Evolutionary conservation across 495 filamentous ascomycete species (phyloP).

Genomic region (Aspergillus nanangensis): DNA sequence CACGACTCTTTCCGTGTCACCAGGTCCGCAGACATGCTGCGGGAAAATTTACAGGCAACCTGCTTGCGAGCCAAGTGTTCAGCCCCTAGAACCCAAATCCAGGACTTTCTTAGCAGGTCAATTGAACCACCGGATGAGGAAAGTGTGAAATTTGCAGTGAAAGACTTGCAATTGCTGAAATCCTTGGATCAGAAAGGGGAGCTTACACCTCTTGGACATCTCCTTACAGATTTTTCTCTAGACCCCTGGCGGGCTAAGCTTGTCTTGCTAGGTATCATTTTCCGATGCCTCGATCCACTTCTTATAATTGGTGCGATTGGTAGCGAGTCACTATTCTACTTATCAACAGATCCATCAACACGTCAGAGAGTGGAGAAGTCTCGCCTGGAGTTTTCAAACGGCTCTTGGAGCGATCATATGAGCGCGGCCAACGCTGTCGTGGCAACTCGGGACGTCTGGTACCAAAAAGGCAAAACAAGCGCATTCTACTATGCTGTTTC

Average conservation of each 20-base stretch:
- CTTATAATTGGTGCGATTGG: conserved; percentile 46
- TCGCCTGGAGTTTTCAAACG: conserved; percentile 35
- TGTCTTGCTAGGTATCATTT: conserved; percentile 55
- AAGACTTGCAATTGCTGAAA: conserved; percentile 38
- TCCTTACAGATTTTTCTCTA: conserved; percentile 44
- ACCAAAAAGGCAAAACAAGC: conserved; percentile 18
- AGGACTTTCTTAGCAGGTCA: conserved; percentile 43
- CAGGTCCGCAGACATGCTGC: conserved; percentile 37
- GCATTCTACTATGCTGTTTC: conserved; percentile 24
- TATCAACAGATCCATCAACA: conserved; percentile 17
- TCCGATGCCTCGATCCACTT: conserved; percentile 58
- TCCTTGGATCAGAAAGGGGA: conserved; percentile 47
- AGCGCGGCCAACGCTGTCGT: conserved; percentile 47
- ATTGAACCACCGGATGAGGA: conserved; percentile 47
- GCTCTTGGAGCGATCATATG: conserved; percentile 49
- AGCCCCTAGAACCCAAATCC: conserved; percentile 19
- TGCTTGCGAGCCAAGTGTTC: conserved; percentile 15
- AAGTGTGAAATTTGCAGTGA: conserved; percentile 41
- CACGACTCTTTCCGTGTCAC: conserved; percentile 42
- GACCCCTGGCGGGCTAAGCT: conserved; percentile 52
- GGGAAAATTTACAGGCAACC: conserved; percentile 8
- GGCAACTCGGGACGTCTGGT: conserved; percentile 31
- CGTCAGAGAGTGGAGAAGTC: conserved; percentile 22
- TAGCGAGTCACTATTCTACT: conserved; percentile 39
- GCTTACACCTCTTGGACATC: conserved; percentile 47